Evolutionary conservation across 345 rosid genomes (phyloP).

Genomic region (Rhizophora mangle): DNA sequence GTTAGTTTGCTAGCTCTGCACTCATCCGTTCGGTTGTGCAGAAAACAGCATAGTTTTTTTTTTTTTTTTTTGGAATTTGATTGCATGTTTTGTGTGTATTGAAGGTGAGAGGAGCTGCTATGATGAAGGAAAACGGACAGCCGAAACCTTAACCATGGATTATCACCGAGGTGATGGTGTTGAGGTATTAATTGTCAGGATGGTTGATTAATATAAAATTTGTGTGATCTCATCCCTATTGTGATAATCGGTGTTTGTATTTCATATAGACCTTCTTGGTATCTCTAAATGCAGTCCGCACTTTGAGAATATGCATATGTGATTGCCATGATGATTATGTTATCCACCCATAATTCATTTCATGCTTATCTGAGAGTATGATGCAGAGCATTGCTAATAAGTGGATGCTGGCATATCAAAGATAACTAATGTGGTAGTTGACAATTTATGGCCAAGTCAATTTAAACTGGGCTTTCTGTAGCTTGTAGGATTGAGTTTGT

Average conservation of each 20-base stretch:
- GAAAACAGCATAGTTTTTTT: neutral
- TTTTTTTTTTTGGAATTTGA: neutral
- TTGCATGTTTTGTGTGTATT: too few relatives aligned
- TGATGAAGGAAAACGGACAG: constrained; percentile 92
- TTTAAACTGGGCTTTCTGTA: too few relatives aligned
- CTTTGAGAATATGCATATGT: too few relatives aligned
- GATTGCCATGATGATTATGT: too few relatives aligned
- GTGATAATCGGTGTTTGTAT: neutral
- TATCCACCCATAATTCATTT: too few relatives aligned
- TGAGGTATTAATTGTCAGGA: constrained; percentile 50
- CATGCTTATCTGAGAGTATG: too few relatives aligned
- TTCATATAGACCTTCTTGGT: neutral
- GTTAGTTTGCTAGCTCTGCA: constrained; percentile 31
- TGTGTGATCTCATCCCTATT: neutral
- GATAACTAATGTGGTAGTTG: too few relatives aligned
- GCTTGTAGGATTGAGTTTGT: too few relatives aligned
- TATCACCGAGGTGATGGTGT: constrained; percentile 92
- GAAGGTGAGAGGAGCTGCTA: constrained; percentile 6
- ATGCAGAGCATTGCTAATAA: too few relatives aligned
- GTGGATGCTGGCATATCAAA: too few relatives aligned
- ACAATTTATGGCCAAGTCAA: too few relatives aligned
- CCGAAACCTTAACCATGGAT: constrained; percentile 92
- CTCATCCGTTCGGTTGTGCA: neutral
- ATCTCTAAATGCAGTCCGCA: too few relatives aligned
- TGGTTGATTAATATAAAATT: neutral